Evolutionary conservation across 2,329 filamentous ascomycete species (phyloP), one percentile per base, ranked within the genome.

Genomic region (Elsinoe australis): DNA sequence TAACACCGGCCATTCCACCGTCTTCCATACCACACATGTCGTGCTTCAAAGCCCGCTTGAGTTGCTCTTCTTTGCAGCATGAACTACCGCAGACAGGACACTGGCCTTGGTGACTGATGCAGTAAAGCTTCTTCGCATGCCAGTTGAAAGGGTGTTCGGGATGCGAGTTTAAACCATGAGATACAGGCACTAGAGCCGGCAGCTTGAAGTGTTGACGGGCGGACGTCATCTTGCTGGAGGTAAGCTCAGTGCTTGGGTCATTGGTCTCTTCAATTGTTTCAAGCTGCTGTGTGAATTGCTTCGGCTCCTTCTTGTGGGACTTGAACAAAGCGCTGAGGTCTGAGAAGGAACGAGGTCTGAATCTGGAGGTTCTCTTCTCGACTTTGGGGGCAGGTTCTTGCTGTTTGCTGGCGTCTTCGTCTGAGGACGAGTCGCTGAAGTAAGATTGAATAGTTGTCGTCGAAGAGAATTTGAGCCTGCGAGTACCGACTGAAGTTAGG

Each of bases 121-220:
- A 56, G 47, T 51, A 48, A n/a, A 54, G 47, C 44, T 56, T 56
- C 18, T 51, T 46, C 5, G 53, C 53, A 29, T 52, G 21, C 53
- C 53, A 56, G 14, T 24, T 18, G 42, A 51, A 54, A 35, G 33
- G 33, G 24, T 56, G 54, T 9, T 39, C 45, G 5, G 54, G 54
- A 31, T 56, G 54, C 15, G 39, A 10, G 12, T 31, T 18, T 18
- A 14, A 10, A 24, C 17, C 21, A 3, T 29, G 5, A n/a, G 39
- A 15, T 44, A 10, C 47, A 38, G 17, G 26, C 47, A 4, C 14
- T n/a, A 17, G 52, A 22, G 8, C 34, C n/a, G 6, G 47, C 15
- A n/a, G 46, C 22, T 12, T 28, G 39, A 17, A 56, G 14, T 3
- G 48, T 28, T 32, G 49, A 39, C 26, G 54, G 49, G 19, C 46